Conservation (phyloP, 2,329 filamentous ascomycete species). For the Stemphylium lycopersici region DNA sequence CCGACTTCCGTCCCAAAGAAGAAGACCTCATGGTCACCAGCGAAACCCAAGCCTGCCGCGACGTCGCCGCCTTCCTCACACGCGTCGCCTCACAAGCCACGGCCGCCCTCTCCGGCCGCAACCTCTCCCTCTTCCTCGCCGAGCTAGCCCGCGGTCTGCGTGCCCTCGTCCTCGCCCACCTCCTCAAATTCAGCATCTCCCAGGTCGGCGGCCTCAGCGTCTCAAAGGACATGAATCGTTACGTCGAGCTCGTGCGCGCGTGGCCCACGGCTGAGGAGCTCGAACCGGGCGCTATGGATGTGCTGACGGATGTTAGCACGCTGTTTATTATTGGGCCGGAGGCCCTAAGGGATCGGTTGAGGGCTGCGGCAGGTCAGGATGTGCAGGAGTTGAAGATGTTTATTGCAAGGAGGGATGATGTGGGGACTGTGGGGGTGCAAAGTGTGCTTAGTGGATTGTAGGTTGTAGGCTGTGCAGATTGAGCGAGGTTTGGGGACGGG, state of each 20-base stretch:
- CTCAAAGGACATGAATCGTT: conserved; percentile 93
- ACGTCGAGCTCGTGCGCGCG: conserved; percentile 81
- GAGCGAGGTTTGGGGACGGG: neutral
- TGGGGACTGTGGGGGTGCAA: conserved; percentile 79
- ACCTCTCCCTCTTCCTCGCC: conserved; percentile 79
- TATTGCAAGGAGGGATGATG: conserved; percentile 84
- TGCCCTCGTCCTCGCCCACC: conserved; percentile 83
- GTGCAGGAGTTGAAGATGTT: conserved; percentile 74
- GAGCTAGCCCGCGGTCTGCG: conserved; percentile 84
- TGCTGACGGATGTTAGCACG: conserved; percentile 90
- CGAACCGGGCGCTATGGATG: conserved; percentile 68
- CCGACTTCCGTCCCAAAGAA: conserved; percentile 87
- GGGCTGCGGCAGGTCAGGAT: conserved; percentile 53
- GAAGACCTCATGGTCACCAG: conserved; percentile 52
- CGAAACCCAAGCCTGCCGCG: conserved; percentile 81
- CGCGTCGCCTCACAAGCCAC: conserved; percentile 68
- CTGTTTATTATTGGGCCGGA: conserved; percentile 86
- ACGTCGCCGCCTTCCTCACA: conserved; percentile 80
- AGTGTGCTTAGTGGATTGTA: conserved; percentile 68
- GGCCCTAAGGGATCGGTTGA: conserved; percentile 58
- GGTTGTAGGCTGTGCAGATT: neutral
- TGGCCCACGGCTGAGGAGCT: conserved; percentile 73
- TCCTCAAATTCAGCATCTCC: conserved; percentile 92
- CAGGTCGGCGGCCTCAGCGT: conserved; percentile 94
- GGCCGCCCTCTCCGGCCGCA: conserved; percentile 79